These are phyloP conservation scores for Pochonia chlamydosporia DNA, from an alignment of 2,329 filamentous ascomycete genomes.

Conservation along the genomic window DNA sequence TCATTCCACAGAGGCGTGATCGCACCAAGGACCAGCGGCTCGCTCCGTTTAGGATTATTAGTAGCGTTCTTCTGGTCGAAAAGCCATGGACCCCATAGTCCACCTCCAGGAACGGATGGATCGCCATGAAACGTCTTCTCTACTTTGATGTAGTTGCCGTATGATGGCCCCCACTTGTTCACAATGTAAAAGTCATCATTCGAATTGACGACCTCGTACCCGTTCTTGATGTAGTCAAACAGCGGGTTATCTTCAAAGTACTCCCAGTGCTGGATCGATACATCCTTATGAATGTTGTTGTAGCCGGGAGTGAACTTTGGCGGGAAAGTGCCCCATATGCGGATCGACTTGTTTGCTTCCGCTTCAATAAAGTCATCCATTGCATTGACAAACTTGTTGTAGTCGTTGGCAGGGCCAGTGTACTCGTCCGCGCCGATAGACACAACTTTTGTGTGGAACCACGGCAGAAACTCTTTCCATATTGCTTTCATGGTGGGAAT, in stretches of 20 bases:
- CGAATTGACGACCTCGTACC: conserved; percentile 14
- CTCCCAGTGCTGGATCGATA: conserved; percentile 26
- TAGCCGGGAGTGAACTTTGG: conserved; percentile 8
- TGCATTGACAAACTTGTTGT: conserved; percentile 44
- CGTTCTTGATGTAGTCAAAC: conserved; percentile 12
- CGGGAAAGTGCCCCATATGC: conserved; percentile 45
- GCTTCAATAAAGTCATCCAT: conserved; percentile 36
- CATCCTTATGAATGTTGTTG: conserved; percentile 3
- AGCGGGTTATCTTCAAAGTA: conserved; percentile 13
- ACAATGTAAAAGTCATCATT: conserved; percentile 14
- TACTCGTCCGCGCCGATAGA: conserved; percentile 51
- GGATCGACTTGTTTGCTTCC: conserved; percentile 33
- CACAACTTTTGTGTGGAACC: conserved; percentile 45
- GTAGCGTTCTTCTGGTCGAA: conserved; percentile 12
- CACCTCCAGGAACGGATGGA: not conserved
- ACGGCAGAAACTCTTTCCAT: conserved; percentile 46
- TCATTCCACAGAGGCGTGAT: conserved; percentile 15
- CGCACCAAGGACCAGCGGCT: conserved; percentile 9
- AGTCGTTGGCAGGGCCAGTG: conserved; percentile 35
- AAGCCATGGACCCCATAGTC: conserved; percentile 4
- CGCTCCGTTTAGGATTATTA: conserved; percentile 11
- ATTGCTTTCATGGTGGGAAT: conserved; percentile 43
- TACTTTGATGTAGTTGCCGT: conserved; percentile 15
- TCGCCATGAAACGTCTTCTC: conserved; percentile 14
- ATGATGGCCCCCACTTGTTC: conserved; percentile 17